These are phyloP conservation scores for Penicillium crystallinum DNA, from an alignment of 495 filamentous ascomycete genomes.

Conservation along the genomic window DNA sequence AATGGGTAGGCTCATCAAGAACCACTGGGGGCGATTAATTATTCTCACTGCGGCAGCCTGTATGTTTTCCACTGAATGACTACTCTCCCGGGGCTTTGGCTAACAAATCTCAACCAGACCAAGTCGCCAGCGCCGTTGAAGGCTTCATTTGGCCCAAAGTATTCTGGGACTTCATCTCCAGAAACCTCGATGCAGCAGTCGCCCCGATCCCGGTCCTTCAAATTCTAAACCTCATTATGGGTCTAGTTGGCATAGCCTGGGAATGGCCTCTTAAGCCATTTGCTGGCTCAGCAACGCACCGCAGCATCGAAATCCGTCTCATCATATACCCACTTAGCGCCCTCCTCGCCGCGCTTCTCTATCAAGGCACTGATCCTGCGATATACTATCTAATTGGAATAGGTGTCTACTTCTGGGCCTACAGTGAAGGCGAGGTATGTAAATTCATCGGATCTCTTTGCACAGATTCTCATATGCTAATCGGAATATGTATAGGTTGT, in stretches of 20 bases:
- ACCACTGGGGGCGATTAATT: constrained; percentile 95
- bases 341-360: constrained; percentile 71
- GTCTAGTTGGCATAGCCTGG: constrained; percentile 72
- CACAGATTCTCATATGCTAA: constrained; percentile 10
- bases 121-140: constrained; percentile 77
- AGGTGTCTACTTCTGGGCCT: constrained; percentile 91
- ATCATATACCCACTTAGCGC: constrained; percentile 76
- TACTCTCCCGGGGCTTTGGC: not conserved
- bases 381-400: constrained; percentile 89
- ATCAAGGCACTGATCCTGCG: constrained; percentile 88
- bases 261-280: constrained; percentile 78
- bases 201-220: constrained; percentile 87
- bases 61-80: constrained; percentile 42
- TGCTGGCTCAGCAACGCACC: constrained; percentile 66
- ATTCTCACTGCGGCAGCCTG: constrained; percentile 78
- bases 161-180: constrained; percentile 95
- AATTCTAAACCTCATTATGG: constrained; percentile 90
- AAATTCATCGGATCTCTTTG: not conserved
- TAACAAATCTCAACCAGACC: constrained; percentile 50
- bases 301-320: constrained; percentile 80
- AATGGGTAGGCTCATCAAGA: constrained; percentile 98
- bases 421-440: constrained; percentile 91
- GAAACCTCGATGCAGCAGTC: constrained; percentile 80
- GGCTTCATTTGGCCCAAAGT: constrained; percentile 99
- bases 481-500: constrained; percentile 36